phyloP scores from a whole-genome alignment of 257 asterid genomes.

The Echites panduratus region DNA sequence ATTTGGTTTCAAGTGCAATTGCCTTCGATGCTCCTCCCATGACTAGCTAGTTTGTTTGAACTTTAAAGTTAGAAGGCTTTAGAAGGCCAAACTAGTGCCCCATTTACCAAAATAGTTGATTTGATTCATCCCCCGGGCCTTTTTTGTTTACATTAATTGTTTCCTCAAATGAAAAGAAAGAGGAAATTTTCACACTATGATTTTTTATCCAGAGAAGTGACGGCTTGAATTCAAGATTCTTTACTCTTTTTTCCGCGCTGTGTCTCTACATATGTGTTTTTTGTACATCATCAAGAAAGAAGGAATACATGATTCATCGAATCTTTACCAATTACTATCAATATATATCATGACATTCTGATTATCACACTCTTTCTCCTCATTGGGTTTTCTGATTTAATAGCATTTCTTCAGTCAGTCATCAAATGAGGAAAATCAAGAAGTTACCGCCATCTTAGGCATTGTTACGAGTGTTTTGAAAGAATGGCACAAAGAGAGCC shows the following conservation, averaged over 20 bases:
- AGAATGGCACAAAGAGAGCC: conserved; percentile 85
- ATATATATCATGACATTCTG: not conserved
- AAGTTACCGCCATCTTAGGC: conserved; percentile 38
- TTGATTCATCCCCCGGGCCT: too few relatives aligned
- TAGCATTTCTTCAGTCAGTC: conserved; percentile 11
- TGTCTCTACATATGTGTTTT: too few relatives aligned
- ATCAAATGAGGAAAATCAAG: conserved; percentile 6
- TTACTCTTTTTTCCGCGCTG: too few relatives aligned
- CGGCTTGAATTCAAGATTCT: too few relatives aligned
- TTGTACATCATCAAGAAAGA: not conserved
- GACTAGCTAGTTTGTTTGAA: conserved; percentile 36
- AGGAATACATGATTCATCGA: too few relatives aligned
- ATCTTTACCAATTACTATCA: not conserved
- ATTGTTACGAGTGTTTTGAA: conserved; percentile 36
- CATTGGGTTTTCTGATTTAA: not conserved
- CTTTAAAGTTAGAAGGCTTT: too few relatives aligned
- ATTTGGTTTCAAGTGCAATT: conserved; percentile 71
- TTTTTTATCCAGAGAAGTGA: too few relatives aligned
- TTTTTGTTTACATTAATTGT: too few relatives aligned
- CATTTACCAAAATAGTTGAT: too few relatives aligned
- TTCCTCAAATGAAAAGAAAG: too few relatives aligned
- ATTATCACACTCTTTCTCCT: conserved; percentile 48
- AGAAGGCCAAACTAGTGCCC: too few relatives aligned
- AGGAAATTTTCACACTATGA: too few relatives aligned
- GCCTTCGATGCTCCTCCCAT: conserved; percentile 58